Base-by-base conservation (phyloP, 306 rosid genomes). In the Crotalaria pallida region DNA sequence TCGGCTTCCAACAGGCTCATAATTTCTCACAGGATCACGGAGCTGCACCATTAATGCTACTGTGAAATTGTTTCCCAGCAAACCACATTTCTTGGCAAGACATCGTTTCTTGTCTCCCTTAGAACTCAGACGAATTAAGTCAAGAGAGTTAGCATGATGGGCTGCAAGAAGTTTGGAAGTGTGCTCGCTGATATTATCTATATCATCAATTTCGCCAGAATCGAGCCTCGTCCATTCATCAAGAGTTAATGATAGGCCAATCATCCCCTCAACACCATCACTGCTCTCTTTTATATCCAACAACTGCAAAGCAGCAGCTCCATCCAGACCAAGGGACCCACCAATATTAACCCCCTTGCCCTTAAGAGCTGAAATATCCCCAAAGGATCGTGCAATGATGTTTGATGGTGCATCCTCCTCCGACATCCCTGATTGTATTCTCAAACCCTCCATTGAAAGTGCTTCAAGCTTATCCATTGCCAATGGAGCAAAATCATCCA, bases 141-240 rank as follows among this genome's bases (percentile, higher is more conserved):
- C 95, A 56, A 88, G 75, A 38, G 95, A 83, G 64, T 88, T 85
- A 26, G 95, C 98, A 82, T 88, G 95, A 84, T 94, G 92, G 3
- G 98, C 96, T 0, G 91, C 97, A 57, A 94, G 98, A 56, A 91
- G 83, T 71, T 86, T 82, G 33, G 89, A 81, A 51, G 96, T 94
- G 52, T 73, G 93, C 67, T 88, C 98, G 51, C 97, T 88, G 77
- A 87, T 88, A 64, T 79, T 76, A 45, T 85, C 91, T 66, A 83
- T 88, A 77, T 90, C 97, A 65, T 81, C 96, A 34, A 94, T 79
- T 66, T 94, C 92, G 17, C 98, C 92, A 5, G 97, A 88, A 83
- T 94, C 98, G n/a, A 88, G 40, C 73, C 84, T 88, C 89, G 83
- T 85, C 98, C 96, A 94, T 76, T 94, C 98, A 74, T 94, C 96